Base-by-base conservation (phyloP, 2,329 filamentous ascomycete genomes). In the Fusarium bulbicola region DNA sequence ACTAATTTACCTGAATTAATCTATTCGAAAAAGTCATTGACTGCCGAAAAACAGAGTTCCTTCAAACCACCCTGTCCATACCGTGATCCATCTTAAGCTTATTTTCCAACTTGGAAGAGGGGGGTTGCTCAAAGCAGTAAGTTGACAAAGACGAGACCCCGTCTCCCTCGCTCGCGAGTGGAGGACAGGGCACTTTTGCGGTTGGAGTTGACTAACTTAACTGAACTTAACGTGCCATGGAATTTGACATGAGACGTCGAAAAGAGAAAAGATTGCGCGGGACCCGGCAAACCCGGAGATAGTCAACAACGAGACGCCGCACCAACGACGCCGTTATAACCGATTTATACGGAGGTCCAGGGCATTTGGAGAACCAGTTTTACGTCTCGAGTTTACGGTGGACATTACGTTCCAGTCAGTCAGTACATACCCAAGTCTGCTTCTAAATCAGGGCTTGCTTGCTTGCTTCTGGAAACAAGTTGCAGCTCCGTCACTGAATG, bases 251-350 rank as follows among this genome's bases (percentile, higher is more conserved):
- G 59, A 69, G 66, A 69, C 65, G 70, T 63, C 58, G 57, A 59
- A 36, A 53, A 53, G 34, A 46, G 73, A 74, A 68, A 75, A 71
- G 72, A 71, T 70, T 64, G 73, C 72, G 70, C 64, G 67, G 73
- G 73, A 63, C 49, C 67, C 75, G 75, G 75, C 73, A 77, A 77
- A 76, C 67, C 56, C 69, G 75, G 75, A 74, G 46, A 75, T 75
- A 63, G 45, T 62, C 47, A 43, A 58, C 37, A 40, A 46, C 53
- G 30, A 49, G 39, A 60, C 59, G 50, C 59, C 63, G 61, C 60
- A 57, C 59, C 52, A 57, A 37, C 50, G n/a, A 53, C 58, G 73
- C 73, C 71, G 72, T 76, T 74, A 74, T 76, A 74, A 57, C 69
- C 69, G 69, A 73, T 67, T 64, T 68, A 37, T 53, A 28, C 49